Evolutionary conservation across 2,329 filamentous ascomycete genomes (phyloP).

Genomic region (Scorias spongiosa): DNA sequence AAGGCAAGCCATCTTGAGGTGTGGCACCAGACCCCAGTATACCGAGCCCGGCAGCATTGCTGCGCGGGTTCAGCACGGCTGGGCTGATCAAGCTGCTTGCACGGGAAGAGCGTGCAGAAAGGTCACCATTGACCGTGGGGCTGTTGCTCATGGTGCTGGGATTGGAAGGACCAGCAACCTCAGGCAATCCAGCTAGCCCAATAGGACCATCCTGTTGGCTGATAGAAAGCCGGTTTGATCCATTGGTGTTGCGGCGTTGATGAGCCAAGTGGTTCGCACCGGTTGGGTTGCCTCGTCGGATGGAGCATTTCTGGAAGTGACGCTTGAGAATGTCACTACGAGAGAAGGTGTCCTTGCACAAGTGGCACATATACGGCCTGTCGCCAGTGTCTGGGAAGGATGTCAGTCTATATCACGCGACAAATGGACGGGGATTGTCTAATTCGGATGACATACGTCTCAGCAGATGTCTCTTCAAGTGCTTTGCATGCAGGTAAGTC

Average conservation of each 20-base stretch:
- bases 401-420: slow-evolving; percentile 19
- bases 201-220: slow-evolving; percentile 21
- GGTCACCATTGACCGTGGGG: slow-evolving; percentile 22
- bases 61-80: slow-evolving; percentile 17
- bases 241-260: slow-evolving; percentile 34
- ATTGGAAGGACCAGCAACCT: slow-evolving; percentile 14
- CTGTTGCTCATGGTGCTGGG: slow-evolving; percentile 14
- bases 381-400: slow-evolving; percentile 69
- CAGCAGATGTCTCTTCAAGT: slow-evolving; percentile 88
- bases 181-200: slow-evolving; percentile 20
- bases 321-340: slow-evolving; percentile 96
- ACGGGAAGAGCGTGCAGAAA: slow-evolving; percentile 33
- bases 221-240: slow-evolving; percentile 19
- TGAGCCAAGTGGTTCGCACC: slow-evolving; percentile 90
- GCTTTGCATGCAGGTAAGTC: slow-evolving; percentile 94
- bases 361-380: slow-evolving; percentile 92
- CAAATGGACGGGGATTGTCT: background rate
- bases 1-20: slow-evolving; percentile 14
- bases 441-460: slow-evolving; percentile 56
- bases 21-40: slow-evolving; percentile 16
- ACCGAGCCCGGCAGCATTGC: slow-evolving; percentile 18
- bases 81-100: slow-evolving; percentile 35
- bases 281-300: slow-evolving; percentile 87
- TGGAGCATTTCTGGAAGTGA: slow-evolving; percentile 98
- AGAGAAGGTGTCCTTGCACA: slow-evolving; percentile 96